A percentile compares a stretch with the other conserved stretches of the same genome.
These are phyloP conservation scores for Sanghuangporus weigelae DNA, from an alignment of 1,284 basidiomycete species.

Conservation along the genomic window DNA sequence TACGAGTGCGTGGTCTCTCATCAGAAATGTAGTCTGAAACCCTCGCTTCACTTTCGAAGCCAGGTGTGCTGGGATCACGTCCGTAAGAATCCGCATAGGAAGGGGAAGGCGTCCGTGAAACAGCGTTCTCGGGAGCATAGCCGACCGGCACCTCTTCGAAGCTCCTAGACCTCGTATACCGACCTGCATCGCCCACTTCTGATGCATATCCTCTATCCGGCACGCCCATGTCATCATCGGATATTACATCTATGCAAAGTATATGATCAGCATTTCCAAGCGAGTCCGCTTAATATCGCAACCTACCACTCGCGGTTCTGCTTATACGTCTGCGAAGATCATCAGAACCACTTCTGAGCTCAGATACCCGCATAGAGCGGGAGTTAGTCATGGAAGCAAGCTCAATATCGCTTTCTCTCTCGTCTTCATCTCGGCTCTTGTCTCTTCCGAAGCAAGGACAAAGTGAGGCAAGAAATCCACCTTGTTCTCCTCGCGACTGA, in stretches of 20 bases:
- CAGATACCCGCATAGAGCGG: background rate
- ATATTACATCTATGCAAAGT: background rate
- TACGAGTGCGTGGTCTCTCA: too few relatives aligned
- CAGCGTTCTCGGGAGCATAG: too few relatives aligned
- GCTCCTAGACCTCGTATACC: background rate
- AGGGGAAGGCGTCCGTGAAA: too few relatives aligned
- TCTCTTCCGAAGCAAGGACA: conserved; percentile 3
- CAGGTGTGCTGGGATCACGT: too few relatives aligned
- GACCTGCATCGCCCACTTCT: background rate
- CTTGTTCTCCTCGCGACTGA: background rate
- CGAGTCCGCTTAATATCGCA: background rate
- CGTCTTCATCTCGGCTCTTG: background rate
- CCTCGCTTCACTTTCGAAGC: too few relatives aligned
- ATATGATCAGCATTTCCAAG: background rate
- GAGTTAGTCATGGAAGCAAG: background rate
- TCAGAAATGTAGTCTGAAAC: too few relatives aligned
- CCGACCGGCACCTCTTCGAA: background rate
- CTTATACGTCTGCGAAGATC: conserved; percentile 1
- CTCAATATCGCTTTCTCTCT: background rate
- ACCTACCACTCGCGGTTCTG: background rate
- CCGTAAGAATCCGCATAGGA: too few relatives aligned
- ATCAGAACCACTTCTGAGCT: background rate
- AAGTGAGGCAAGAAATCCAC: background rate
- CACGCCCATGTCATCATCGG: background rate
- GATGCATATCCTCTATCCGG: background rate